These are phyloP conservation scores for Penium margaritaceum DNA, from an alignment of 139 green algal genomes.

Conservation along the genomic window DNA sequence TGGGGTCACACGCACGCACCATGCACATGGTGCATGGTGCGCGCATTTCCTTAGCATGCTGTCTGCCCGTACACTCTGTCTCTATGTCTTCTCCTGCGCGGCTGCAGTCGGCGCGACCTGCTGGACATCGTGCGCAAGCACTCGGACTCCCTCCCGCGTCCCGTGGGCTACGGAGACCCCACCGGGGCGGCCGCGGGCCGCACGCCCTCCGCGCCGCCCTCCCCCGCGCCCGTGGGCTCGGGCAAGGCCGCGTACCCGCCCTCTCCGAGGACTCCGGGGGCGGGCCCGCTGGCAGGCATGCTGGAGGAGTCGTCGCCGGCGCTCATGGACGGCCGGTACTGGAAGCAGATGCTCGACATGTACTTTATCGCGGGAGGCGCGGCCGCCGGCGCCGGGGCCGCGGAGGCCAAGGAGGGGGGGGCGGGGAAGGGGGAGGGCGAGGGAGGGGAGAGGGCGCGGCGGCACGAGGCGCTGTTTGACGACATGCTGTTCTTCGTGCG, in stretches of 20 bases:
- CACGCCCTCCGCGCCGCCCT: too few species aligned
- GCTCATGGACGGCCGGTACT: conserved; percentile 26
- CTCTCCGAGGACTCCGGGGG: too few species aligned
- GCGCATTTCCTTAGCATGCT: too few species aligned
- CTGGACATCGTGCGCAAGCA: conserved; percentile 40
- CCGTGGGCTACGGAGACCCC: too few species aligned
- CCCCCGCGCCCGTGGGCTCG: too few species aligned
- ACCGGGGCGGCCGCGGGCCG: too few species aligned
- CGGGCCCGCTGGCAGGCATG: not conserved
- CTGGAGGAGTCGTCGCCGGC: not conserved
- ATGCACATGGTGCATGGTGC: too few species aligned
- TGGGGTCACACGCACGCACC: too few species aligned
- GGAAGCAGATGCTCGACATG: conserved; percentile 33
- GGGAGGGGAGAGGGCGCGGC: not conserved
- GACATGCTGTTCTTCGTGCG: conserved; percentile 41
- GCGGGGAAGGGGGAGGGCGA: not conserved
- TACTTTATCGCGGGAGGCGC: conserved; percentile 10
- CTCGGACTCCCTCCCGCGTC: conserved; percentile 14
- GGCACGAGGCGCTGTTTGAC: conserved; percentile 27
- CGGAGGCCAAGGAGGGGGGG: not conserved
- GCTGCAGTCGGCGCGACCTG: conserved; percentile 14
- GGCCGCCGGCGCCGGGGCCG: not conserved
- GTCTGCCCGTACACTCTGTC: too few species aligned
- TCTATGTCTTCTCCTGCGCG: too few species aligned
- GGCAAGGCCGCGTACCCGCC: too few species aligned